Evolutionary conservation across 2,329 filamentous ascomycete genomes (phyloP), one percentile per base, ranked within the genome.

Genomic region (Claviceps humidiphila): DNA sequence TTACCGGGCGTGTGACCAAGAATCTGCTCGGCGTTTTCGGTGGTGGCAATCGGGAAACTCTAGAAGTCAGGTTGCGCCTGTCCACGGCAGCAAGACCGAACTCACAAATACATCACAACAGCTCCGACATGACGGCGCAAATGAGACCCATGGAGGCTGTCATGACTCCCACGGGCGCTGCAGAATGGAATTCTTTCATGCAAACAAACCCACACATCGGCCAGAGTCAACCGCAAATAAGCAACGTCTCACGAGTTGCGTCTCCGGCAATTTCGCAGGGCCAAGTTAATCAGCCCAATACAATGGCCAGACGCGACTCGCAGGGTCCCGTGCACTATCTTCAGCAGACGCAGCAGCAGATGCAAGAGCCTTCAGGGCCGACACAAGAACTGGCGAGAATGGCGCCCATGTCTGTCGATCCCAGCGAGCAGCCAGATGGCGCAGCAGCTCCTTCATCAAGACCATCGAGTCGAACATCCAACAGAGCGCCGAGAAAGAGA

Each of bases 21-120:
- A 96, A 95, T 64, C 71, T 89, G 45, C 74, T 95, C 46, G 87
- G 86, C 9, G 74, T 96, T 24, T 95, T 97, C 64, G 83, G 82
- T 41, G 88, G 86, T 61, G 89, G 87, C 37, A 77, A 84, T 54
- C 85, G 84, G 59, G 90, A 97, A 68, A 97, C 87, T 0, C 71
- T 98, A 54, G 93, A 98, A 70, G 91, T 98, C 58, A 95, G 86
- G 66, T 75, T 98, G 55, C 89, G 88, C 63, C 75, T 98, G 53
- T 85, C 89, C 2, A 84, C 85, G 16, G 84, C 95, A 39, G 77
- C 83, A 17, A 86, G 78, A 50, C 76, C 72, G 45, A 65, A 66
- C 22, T 67, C 64, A 20, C 62, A 61, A 3, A 56, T 59, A 7
- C 62, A 60, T 26, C 55, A 59, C 24, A 53, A 49, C 50, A 57